Evolutionary conservation across 75 land plant species (phyloP).

Genomic region (Sequoia sempervirens): DNA sequence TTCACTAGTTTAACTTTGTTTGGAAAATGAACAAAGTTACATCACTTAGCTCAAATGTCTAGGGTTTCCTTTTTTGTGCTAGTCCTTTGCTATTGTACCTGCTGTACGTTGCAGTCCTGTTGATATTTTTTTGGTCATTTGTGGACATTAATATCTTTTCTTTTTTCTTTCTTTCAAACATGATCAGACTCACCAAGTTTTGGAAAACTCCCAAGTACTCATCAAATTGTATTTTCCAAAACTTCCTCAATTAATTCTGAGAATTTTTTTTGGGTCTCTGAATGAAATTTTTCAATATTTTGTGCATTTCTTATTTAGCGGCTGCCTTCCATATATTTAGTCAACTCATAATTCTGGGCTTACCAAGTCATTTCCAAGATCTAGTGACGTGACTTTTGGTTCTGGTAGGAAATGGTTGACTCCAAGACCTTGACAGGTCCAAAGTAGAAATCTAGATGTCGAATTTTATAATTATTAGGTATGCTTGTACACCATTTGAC

Average conservation of each 20-base stretch:
- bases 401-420: neutral
- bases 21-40: neutral
- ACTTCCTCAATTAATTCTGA: neutral
- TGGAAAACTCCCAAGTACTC: neutral
- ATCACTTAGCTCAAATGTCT: neutral
- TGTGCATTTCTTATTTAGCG: neutral
- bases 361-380: neutral
- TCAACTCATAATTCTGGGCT: neutral
- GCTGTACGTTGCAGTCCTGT: too few relatives aligned
- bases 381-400: neutral
- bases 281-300: neutral
- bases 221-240: neutral
- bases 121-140: too few relatives aligned
- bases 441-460: neutral
- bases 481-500: neutral
- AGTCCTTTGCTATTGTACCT: too few relatives aligned
- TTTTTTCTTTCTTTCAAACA: neutral
- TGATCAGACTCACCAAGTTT: neutral
- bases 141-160: too few relatives aligned
- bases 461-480: neutral
- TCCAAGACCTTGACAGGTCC: neutral
- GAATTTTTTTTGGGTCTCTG: neutral
- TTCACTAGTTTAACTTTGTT: neutral
- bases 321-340: neutral
- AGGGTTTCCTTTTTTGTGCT: too few relatives aligned